Evolutionary conservation across 1,284 basidiomycete species (phyloP).

Genomic region (Cryptococcus sp.): DNA sequence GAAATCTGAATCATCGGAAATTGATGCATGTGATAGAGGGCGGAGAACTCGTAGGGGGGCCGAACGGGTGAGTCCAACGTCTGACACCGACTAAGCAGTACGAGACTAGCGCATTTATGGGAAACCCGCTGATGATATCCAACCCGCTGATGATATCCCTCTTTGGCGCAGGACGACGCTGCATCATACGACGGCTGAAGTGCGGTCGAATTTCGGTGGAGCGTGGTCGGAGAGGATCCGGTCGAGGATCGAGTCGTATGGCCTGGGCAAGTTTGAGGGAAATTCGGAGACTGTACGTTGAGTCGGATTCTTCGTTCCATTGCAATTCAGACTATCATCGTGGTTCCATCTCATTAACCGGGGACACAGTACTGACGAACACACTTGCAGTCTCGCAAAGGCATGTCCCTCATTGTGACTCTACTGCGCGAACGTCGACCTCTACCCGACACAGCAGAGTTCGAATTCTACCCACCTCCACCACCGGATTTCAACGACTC

Average conservation of each 20-base stretch:
- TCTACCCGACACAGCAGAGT: slow-evolving; percentile 38
- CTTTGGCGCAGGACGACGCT: slow-evolving; percentile 33
- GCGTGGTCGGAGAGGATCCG: slow-evolving; percentile 47
- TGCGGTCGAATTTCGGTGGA: slow-evolving; percentile 50
- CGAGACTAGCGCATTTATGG: background rate
- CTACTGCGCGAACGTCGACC: slow-evolving; percentile 38
- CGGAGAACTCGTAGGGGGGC: slow-evolving; percentile 44
- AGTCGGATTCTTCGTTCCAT: background rate
- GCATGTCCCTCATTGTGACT: slow-evolving; percentile 51
- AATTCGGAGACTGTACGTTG: slow-evolving; percentile 48
- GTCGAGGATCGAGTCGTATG: slow-evolving; percentile 49
- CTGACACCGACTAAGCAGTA: too few species aligned
- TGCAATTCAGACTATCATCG: too few species aligned
- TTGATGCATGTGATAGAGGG: slow-evolving; percentile 53
- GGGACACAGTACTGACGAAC: background rate
- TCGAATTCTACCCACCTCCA: slow-evolving; percentile 39
- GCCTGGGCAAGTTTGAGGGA: slow-evolving; percentile 49
- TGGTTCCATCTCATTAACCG: background rate
- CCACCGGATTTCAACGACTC: slow-evolving; percentile 31
- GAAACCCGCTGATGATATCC: background rate
- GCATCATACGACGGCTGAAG: slow-evolving; percentile 50
- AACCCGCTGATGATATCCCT: too few species aligned
- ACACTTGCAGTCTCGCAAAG: slow-evolving; percentile 43
- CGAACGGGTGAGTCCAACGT: slow-evolving; percentile 36
- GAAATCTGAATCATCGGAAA: slow-evolving; percentile 52